Evolutionary conservation across 441 rosid genomes (phyloP), one percentile per base, ranked within the genome.

Genomic region (Brassica balearica): DNA sequence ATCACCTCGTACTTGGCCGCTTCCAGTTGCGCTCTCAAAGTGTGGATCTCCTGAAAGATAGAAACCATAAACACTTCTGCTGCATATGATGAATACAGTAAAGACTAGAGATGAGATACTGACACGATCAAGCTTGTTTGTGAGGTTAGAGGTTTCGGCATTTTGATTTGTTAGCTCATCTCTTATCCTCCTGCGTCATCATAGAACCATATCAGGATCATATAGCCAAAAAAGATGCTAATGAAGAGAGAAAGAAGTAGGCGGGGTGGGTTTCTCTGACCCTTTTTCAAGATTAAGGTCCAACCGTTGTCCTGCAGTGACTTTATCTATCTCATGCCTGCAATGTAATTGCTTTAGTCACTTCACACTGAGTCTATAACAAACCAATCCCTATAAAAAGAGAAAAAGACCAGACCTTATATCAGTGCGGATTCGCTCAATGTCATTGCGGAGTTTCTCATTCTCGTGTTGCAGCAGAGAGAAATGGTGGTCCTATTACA

Each of bases 211-310:
- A 69, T 32, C 53, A 65, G 64, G 41, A 62, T 62, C 66, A n/a
- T 62, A 27, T 62, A 25, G 36, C 48, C 3, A 1, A 38, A 36
- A 32, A 55, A 19, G 27, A 25, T 23, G 48, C n/a, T 53, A n/a
- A 9, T 1, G 71, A 65, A 56, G 8, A 68, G 22, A 55, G 25
- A 68, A 71, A 22, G 53, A 61, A 48, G 3, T 14, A 11, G 53
- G 75, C 55, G 0, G 23, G 11, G 43, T 25, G 43, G 43, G 4
- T 53, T 53, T 53, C 22, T 53, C 59, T 2, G 60, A 88, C 95
- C 91, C 92, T 71, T 81, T 86, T 82, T 86, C 90, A 65, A 86
- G 92, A 86, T 88, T 90, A 65, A 90, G 80, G 77, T 88, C 91
- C 85, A 90, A 70, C 17, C 86, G 82, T 76, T 88, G 95, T 53